Base-by-base conservation (phyloP, 257 asterid species). In the Gardenia jasminoides region DNA sequence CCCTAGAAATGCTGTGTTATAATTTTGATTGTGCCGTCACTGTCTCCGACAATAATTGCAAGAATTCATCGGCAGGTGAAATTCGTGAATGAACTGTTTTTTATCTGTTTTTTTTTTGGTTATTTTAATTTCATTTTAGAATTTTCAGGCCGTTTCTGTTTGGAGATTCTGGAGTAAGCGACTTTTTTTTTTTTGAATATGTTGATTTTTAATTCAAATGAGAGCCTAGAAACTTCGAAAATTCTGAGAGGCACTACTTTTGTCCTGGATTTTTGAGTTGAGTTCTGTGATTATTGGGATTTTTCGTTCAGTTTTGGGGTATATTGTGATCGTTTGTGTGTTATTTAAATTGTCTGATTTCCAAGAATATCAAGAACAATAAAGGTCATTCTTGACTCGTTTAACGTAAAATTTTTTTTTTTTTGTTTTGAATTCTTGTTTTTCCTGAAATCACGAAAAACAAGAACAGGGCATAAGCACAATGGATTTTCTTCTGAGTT, bases 1-100 rank as follows among this genome's bases (percentile, higher is more conserved):
- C 91, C 83, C 87, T 89, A 75, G 90, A 86, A 36, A 78, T 74
- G 24, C 84, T 89, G 22, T 89, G 96, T 50, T 67, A 87, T 61
- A 80, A 64, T 70, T 92, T 92, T 71, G 86, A 83, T 76, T 81
- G 75, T 10, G 88, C 85, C 54, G 88, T 92, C 43, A 82, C 85
- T 67, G 82, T 90, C 10, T 80, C 90, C 54, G 80, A 78, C n/a
- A 70, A 74, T 11, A 68, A 67, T 76, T 76, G 7, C 76, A 65
- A 70, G 75, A 19, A 39, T 67, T 54, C 76, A 9, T 15, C 54
- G 17, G 4, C 67, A 22, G 26, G 41, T 19, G 68, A 52, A 58
- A 59, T 50, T 26, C 73, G 92, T 89, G 19, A 13, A 85, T 47
- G n/a, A 41, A 56, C n/a, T 9, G 36, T 77, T 41, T 24, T 30